Evolutionary conservation across 148 eudicot genomes (phyloP).

Genomic region (Hydrangea macrophylla): DNA sequence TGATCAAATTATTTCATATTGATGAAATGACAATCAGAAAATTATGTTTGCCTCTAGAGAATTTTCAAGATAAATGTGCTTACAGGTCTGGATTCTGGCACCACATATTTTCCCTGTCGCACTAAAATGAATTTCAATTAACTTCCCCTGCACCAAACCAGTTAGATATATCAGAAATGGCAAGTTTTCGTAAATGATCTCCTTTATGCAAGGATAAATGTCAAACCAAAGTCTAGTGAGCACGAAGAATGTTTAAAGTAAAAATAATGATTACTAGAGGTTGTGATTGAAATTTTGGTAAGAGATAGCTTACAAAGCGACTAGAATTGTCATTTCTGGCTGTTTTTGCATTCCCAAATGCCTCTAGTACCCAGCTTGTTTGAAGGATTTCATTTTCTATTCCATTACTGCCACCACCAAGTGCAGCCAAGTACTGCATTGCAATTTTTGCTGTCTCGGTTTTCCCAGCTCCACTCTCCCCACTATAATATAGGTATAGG

Average conservation of each 20-base stretch:
- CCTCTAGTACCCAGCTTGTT: slow-evolving; percentile 76
- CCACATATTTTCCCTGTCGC: slow-evolving; percentile 74
- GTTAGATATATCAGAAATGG: neutral
- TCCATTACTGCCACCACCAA: slow-evolving; percentile 75
- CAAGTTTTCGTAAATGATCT: neutral
- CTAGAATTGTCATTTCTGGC: slow-evolving; percentile 85
- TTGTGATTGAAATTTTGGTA: too few species aligned
- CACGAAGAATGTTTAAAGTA: neutral
- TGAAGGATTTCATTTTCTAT: slow-evolving; percentile 68
- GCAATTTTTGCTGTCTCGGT: slow-evolving; percentile 93
- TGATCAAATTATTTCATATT: slow-evolving; percentile 7
- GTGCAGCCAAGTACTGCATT: slow-evolving; percentile 82
- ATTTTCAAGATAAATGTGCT: slow-evolving; percentile 26
- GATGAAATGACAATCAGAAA: neutral
- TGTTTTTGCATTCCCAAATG: slow-evolving; percentile 98
- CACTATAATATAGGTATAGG: slow-evolving; percentile 41
- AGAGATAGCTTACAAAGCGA: slow-evolving; percentile 64
- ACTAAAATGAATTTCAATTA: slow-evolving; percentile 82
- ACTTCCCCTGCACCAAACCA: slow-evolving; percentile 72
- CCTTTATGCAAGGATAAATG: neutral
- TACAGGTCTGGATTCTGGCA: slow-evolving; percentile 88
- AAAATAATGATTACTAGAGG: too few species aligned
- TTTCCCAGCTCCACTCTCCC: slow-evolving; percentile 99
- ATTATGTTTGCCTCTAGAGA: neutral
- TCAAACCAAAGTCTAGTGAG: too few species aligned